phyloP scores from a whole-genome alignment of 345 rosid species.

The Physaria fendleri region DNA sequence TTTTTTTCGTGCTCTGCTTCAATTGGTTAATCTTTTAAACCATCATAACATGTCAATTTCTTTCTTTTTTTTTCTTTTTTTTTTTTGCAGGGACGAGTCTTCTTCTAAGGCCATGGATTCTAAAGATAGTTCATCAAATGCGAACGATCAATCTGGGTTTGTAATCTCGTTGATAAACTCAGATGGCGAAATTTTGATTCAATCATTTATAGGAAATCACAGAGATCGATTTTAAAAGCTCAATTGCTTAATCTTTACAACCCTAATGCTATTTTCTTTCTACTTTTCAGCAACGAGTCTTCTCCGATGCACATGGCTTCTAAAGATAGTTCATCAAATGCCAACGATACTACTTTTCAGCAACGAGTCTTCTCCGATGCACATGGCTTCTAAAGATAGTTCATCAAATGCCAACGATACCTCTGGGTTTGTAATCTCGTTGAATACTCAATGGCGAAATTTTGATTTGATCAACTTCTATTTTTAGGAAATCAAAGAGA shows the following conservation, averaged over 20 bases:
- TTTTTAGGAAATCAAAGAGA: no score
- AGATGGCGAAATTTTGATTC: no score
- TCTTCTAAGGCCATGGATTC: background rate
- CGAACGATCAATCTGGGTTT: background rate
- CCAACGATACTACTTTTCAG: no score
- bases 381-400: background rate
- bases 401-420: background rate
- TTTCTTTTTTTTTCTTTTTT: background rate
- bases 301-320: background rate
- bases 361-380: background rate
- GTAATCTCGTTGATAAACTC: no score
- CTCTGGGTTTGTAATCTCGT: background rate
- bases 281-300: background rate
- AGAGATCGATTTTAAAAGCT: background rate
- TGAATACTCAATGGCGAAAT: no score
- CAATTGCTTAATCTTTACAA: background rate
- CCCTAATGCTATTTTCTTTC: background rate
- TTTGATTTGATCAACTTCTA: no score
- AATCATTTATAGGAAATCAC: no score
- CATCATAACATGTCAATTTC: background rate
- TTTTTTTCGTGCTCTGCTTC: background rate
- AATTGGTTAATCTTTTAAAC: background rate
- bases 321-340: background rate
- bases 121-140: background rate
- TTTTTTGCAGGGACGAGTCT: background rate